Base-by-base conservation (phyloP, 1,139 yeast species). In the Candida glucosophila region DNA sequence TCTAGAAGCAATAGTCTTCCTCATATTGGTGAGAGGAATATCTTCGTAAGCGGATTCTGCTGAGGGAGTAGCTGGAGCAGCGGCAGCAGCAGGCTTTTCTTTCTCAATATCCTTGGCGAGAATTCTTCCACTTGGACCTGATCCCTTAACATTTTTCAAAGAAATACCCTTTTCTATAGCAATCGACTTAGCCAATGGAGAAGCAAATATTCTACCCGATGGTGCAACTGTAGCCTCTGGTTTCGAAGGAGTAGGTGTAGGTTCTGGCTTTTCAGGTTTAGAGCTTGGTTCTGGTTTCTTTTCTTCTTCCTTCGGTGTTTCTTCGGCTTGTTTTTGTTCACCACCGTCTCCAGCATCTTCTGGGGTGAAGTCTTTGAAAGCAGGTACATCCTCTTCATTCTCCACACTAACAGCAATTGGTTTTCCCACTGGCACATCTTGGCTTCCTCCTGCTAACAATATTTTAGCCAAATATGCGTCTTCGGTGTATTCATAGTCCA, bases 401-500 rank as follows among this genome's bases (percentile, higher is more conserved):
- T 90, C 96, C 29, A 90, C 98, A 51, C 81, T 88, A 24, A 90
- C 95, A 37, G 95, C 98, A 55, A 92, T 82, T 48, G 98, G 97
- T 59, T 78, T 75, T 43, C 94, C 94, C 29, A 90, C 95, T 26
- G 93, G 86, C 30, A 92, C 66, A 46, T 90, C 95, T 58, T 85
- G 77, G 33, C 95, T 58, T 29, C 97, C 96, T 38, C 77, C 88
- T 19, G 73, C 86, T 37, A 86, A 69, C 42, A 92, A 67, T 42
- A 86, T 77, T 68, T 90, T 83, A 40, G 98, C 97, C 49, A 90
- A 67, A 64, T 53, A 86, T 33, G 98, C 99, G 33, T 92, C 99
- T 45, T 92, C 99, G 65, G 88, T 97, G 68, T 90, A 90, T 62
- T 90, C 99, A 48, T 86, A 90, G 61, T 92, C 99, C 95, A 90